A percentile compares a stretch with the other conserved stretches of the same genome.
phyloP scores from a whole-genome alignment of 2,329 filamentous ascomycete genomes.

The Exophiala bonariae region DNA sequence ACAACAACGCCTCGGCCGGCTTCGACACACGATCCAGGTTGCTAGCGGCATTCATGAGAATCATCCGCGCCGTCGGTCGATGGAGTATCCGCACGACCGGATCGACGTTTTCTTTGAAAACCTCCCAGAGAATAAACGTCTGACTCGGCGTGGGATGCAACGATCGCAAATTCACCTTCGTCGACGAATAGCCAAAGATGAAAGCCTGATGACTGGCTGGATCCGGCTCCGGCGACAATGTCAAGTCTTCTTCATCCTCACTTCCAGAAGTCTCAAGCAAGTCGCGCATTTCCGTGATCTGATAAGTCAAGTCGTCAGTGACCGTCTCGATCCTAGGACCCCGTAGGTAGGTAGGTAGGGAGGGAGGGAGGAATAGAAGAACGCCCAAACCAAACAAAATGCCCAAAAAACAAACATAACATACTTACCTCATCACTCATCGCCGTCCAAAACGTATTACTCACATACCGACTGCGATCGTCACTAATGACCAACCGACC shows the following conservation, averaged over 20 bases:
- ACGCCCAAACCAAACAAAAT: no score
- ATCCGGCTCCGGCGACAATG: constrained; percentile 46
- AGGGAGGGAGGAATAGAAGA: no score
- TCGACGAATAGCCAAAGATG: constrained; percentile 61
- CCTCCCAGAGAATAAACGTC: constrained; percentile 56
- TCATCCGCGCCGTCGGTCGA: constrained; percentile 53
- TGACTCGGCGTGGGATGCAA: constrained; percentile 57
- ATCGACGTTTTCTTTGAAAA: constrained; percentile 62
- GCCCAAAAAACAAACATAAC: no score
- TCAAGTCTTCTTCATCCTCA: constrained; percentile 55
- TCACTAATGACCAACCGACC: constrained; percentile 61
- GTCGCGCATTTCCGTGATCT: constrained; percentile 63
- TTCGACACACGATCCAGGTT: constrained; percentile 52
- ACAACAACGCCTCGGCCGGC: constrained; percentile 57
- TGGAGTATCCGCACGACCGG: constrained; percentile 63
- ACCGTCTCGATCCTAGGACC: no score
- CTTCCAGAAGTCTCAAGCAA: constrained; percentile 56
- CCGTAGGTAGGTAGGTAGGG: no score
- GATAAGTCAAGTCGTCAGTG: no score
- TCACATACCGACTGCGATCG: constrained; percentile 61
- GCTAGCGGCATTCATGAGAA: constrained; percentile 51
- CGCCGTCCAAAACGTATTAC: constrained; percentile 62
- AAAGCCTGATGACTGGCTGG: constrained; percentile 57
- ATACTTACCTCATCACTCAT: constrained; percentile 60
- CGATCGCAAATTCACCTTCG: constrained; percentile 54